A percentile compares a stretch with the other conserved stretches of the same genome.
phyloP scores from a whole-genome alignment of 805 yeast genomes.

The Cyberlindnera lachancei region DNA sequence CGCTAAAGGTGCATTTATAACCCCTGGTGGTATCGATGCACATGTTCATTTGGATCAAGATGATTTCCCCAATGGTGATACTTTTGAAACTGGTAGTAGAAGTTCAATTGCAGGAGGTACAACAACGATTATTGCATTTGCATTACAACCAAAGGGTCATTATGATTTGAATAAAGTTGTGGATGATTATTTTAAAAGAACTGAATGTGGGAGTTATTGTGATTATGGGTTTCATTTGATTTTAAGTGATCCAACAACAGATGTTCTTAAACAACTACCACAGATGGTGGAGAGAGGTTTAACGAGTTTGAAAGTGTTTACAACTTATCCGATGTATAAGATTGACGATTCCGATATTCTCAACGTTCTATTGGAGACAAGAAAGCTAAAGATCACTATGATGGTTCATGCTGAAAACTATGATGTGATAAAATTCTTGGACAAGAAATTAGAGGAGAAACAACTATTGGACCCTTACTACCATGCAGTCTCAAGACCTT shows the following conservation, averaged over 20 bases:
- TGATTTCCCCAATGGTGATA: slow-evolving; percentile 35
- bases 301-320: slow-evolving; percentile 28
- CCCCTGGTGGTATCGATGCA: slow-evolving; percentile 46
- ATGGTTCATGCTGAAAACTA: slow-evolving; percentile 48
- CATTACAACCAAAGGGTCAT: slow-evolving; percentile 32
- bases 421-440: slow-evolving; percentile 36
- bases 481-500: slow-evolving; percentile 39
- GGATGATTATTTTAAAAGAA: slow-evolving; percentile 25
- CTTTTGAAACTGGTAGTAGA: slow-evolving; percentile 36
- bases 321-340: slow-evolving; percentile 37
- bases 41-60: slow-evolving; percentile 43
- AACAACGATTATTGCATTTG: slow-evolving; percentile 40
- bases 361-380: slow-evolving; percentile 30
- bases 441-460: slow-evolving; percentile 31
- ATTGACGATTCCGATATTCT: slow-evolving; percentile 34
- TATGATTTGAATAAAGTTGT: slow-evolving; percentile 24
- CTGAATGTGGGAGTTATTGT: slow-evolving; percentile 29
- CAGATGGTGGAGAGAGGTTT: slow-evolving; percentile 23
- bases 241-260: slow-evolving; percentile 27
- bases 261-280: slow-evolving; percentile 28
- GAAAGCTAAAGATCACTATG: slow-evolving; percentile 36
- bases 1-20: slow-evolving; percentile 39
- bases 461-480: slow-evolving; percentile 34
- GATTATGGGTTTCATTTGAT: slow-evolving; percentile 45
- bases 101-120: slow-evolving; percentile 45